These are phyloP conservation scores for Trametes coccinea DNA, from an alignment of 768 basidiomycete species.

Conservation along the genomic window DNA sequence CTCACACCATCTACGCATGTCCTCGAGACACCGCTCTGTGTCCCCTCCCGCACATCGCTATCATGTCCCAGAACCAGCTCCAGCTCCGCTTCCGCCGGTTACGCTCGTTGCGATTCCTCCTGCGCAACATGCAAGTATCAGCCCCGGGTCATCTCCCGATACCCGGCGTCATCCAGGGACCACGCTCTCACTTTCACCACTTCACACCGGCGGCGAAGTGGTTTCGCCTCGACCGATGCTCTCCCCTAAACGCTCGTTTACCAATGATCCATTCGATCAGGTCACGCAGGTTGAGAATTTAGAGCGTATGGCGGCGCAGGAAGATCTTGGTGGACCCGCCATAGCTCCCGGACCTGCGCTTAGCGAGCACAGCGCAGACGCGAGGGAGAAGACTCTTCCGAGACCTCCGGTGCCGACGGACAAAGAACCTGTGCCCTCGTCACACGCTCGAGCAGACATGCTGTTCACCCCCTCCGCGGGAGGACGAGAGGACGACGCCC, in stretches of 20 bases:
- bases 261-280: slow-evolving; percentile 41
- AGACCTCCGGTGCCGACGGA: slow-evolving; percentile 40
- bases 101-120: slow-evolving; percentile 2
- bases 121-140: background rate
- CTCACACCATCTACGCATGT: slow-evolving; percentile 56
- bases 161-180: background rate
- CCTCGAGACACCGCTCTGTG: slow-evolving; percentile 58
- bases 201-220: slow-evolving; percentile 25
- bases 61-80: slow-evolving; percentile 36
- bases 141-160: slow-evolving; percentile 11
- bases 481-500: background rate
- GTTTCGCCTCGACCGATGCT: slow-evolving; percentile 68
- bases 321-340: slow-evolving; percentile 31
- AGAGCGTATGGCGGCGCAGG: slow-evolving; percentile 72
- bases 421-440: background rate
- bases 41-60: slow-evolving; percentile 63
- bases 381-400: slow-evolving; percentile 61
- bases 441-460: slow-evolving; percentile 28
- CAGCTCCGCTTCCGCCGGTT: background rate
- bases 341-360: slow-evolving; percentile 8
- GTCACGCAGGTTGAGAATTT: slow-evolving; percentile 59
- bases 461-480: slow-evolving; percentile 31
- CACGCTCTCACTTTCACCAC: slow-evolving; percentile 13
- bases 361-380: slow-evolving; percentile 3
- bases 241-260: slow-evolving; percentile 62